Percentiles rank a stretch among this genome's conserved stretches.
Evolutionary conservation across 768 basidiomycete genomes (phyloP).

Genomic region (Russula griseocarnosa): DNA sequence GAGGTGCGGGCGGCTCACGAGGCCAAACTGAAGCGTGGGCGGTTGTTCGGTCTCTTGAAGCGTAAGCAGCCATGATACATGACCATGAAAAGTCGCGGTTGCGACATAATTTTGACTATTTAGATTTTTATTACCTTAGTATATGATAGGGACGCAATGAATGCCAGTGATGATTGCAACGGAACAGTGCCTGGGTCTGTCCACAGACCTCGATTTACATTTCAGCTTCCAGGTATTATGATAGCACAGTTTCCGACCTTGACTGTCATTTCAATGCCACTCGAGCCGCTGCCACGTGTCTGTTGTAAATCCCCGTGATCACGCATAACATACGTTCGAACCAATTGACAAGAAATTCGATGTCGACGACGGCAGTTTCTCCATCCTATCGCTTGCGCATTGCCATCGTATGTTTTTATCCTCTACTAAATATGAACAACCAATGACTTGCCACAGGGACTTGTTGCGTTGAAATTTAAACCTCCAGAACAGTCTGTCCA

Average conservation of each 20-base stretch:
- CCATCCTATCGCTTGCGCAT: constrained; percentile 16
- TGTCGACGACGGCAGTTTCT: not conserved
- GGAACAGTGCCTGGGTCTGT: not conserved
- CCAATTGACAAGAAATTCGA: not conserved
- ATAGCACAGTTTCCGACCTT: not conserved
- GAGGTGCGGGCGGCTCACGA: constrained; percentile 57
- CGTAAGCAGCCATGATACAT: constrained; percentile 1
- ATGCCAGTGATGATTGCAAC: not conserved
- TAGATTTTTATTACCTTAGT: not conserved
- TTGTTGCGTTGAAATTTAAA: constrained; percentile 17
- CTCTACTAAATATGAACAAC: not conserved
- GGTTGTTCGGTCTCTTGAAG: constrained; percentile 41
- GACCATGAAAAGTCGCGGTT: not conserved
- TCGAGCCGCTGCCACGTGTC: no score
- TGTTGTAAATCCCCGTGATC: no score
- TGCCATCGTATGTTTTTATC: constrained; percentile 8
- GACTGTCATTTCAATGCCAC: not conserved
- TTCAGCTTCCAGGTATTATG: not conserved
- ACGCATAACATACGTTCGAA: no score
- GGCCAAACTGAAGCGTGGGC: constrained; percentile 51
- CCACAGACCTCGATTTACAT: no score
- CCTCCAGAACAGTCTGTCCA: constrained; percentile 15
- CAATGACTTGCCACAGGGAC: not conserved
- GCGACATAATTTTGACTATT: not conserved
- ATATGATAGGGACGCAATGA: not conserved